These are phyloP conservation scores for Elongisporangium anandrum DNA, from an alignment of 352 stramenopile genomes.

Conservation along the genomic window DNA sequence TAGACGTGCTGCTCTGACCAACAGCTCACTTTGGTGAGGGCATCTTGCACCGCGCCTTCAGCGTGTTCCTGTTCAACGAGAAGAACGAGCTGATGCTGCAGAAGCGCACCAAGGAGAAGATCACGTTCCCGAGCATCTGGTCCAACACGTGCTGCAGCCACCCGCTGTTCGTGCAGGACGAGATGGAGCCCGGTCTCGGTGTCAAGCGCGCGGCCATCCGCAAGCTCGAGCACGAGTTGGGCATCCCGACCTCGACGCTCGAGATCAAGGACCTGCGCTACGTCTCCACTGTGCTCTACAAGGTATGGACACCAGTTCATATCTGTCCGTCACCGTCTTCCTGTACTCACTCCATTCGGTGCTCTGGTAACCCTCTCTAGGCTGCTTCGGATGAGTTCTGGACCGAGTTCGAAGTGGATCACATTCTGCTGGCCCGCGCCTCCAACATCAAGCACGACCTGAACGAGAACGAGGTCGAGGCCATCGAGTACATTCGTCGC, in stretches of 20 bases:
- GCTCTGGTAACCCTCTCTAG: too few species aligned
- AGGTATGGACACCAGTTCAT: constrained; percentile 73
- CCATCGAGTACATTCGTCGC: constrained; percentile 86
- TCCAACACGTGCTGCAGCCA: constrained; percentile 99
- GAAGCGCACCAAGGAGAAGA: constrained; percentile 95
- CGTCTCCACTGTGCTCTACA: constrained; percentile 98
- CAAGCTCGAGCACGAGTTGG: constrained; percentile 98
- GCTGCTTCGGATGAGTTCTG: constrained; percentile 85
- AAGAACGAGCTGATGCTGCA: constrained; percentile 84
- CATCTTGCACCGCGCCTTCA: constrained; percentile 82
- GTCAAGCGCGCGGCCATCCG: constrained; percentile 94
- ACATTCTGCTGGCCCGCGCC: constrained; percentile 92
- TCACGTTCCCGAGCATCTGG: constrained; percentile 99
- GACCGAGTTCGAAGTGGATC: constrained; percentile 99
- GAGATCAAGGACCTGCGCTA: constrained; percentile 91
- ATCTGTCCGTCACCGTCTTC: constrained; percentile 9
- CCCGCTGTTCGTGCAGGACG: constrained; percentile 91
- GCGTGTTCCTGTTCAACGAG: constrained; percentile 85
- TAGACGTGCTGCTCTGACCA: not conserved
- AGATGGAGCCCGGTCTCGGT: constrained; percentile 74
- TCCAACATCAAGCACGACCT: constrained; percentile 78
- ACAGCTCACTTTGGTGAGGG: constrained; percentile 72
- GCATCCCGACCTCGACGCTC: constrained; percentile 89
- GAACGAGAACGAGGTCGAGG: constrained; percentile 93
- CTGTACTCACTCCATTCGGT: constrained; percentile 9